Evolutionary conservation across 2,329 filamentous ascomycete genomes (phyloP).

Genomic region (Arthrobotrys pseudoclavata): DNA sequence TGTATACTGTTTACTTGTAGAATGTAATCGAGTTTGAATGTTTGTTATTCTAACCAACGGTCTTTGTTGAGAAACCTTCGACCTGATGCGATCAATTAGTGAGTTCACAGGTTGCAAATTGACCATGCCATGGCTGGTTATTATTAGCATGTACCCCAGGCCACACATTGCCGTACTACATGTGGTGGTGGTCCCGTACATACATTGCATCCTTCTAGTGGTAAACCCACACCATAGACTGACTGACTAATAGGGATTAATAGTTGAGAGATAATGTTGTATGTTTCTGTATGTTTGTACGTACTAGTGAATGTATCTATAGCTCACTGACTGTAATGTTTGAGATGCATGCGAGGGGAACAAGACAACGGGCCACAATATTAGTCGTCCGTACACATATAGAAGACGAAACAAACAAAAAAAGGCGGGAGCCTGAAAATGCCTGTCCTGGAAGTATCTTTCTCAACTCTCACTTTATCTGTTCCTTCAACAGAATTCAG

Average conservation of each 20-base stretch:
- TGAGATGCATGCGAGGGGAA: constrained; percentile 14
- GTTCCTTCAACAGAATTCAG: constrained; percentile 26
- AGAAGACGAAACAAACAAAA: constrained; percentile 14
- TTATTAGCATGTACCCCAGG: constrained; percentile 59
- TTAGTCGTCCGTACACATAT: neutral
- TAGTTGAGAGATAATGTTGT: neutral
- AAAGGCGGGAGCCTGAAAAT: constrained; percentile 59
- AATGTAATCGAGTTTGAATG: neutral
- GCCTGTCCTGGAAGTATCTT: constrained; percentile 34
- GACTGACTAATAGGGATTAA: constrained; percentile 25
- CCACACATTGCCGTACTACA: constrained; percentile 60
- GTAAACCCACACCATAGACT: constrained; percentile 8
- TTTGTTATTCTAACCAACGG: no score
- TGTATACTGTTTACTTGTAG: neutral
- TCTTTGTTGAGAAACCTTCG: constrained; percentile 35
- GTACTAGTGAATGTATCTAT: neutral
- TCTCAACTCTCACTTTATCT: neutral
- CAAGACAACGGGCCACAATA: constrained; percentile 9
- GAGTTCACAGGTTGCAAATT: no score
- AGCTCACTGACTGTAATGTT: neutral
- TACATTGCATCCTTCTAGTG: constrained; percentile 5
- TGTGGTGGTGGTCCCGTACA: constrained; percentile 26
- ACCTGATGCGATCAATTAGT: constrained; percentile 24
- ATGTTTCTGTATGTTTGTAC: neutral
- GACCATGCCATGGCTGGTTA: constrained; percentile 42